Base-by-base conservation (phyloP, 225 moss, liverwort and hornwort species). In the Ulota crispa region DNA sequence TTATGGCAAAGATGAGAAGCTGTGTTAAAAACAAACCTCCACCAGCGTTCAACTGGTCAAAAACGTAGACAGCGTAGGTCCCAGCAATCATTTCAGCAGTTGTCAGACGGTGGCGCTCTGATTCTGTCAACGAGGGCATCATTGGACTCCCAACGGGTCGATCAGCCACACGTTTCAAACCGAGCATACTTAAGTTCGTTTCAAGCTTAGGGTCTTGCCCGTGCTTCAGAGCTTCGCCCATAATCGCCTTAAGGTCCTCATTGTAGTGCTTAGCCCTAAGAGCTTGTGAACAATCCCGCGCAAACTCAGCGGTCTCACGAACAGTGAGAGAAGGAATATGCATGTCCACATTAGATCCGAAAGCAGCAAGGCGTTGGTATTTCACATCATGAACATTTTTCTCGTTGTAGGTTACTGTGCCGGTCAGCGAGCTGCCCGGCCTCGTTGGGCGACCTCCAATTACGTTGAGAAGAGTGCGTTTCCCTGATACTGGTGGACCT, bases 141-240 rank as follows among this genome's bases (percentile, higher is more conserved):
- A 87, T 85, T 36, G 95, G 92, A 84, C 73, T 95, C 71, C 95
- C 97, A 82, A 93, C 94, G 16, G 85, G 90, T 26, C 90, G 85
- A 26, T 88, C 86, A 78, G 89, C 92, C 68, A 94, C 90, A 74
- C 92, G 89, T 78, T 94, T 96, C 34, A 99, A 87, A 70, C 96
- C 96, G 84, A 99, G 30, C 88, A 99, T 92, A 83, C 96, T 99
- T 62, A 99, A 72, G 63, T 82, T 93, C 64, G 78, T 78, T 81
- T 99, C 98, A 83, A 96, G 81, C 81, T 99, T 99, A 15, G 96
- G 95, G 85, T 99, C 93, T 88, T 96, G 94, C 15, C 92, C 93
- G 37, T 76, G 89, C 72, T 95, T 94, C 27, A 99, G 83, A 59
- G 86, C 94, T 61, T 99, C 94, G 47, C 94, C 93, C 80, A 96